Base-by-base conservation (phyloP, 139 green algal species). In the Tetraselmis striata region DNA sequence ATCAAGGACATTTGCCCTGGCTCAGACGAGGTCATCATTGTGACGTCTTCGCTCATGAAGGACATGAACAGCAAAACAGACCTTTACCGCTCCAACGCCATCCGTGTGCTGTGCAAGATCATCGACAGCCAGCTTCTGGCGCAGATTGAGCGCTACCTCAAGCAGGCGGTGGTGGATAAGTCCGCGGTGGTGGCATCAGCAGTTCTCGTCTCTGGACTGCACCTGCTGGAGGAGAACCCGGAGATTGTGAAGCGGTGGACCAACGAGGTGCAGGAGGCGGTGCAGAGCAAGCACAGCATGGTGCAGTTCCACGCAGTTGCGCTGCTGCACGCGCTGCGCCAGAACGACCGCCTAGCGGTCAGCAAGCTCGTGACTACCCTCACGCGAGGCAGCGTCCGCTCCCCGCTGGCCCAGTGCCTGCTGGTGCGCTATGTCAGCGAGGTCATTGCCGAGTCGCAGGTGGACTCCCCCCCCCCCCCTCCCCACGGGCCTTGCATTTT, bases 141-240 rank as follows among this genome's bases (percentile, higher is more conserved):
- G 75, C 83, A 90, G 77, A 94, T 97, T 78, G 92, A 96, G 86
- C 88, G 93, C 30, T 98, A 98, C 83, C 89, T 99, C 24, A 99
- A 99, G 91, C 97, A 99, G 87, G 97, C 96, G 0, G 91, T 99
- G 26, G 97, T 99, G 79, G 97, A 99, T 89, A 98, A 98, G 83
- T 90, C 89, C 29, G 78, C 91, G 1, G 87, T 95, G 0, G 92
- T 97, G 28, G 89, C 93, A 26, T 86, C 79, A 28, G 88, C 88
- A 29, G 89, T 86, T 1, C 92, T 99, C 59, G 91, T 97, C 45
- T 92, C 86, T 58, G 97, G 92, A 11, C 76, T 94, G 59, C 94
- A 99, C 78, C 92, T 98, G 30, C 84, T 98, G 1, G 82, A 80
- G 0, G 87, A 89, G 45, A 98, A 95, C 82, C 80, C 85, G 0